These are phyloP conservation scores for Coelastrella sp. DNA, from an alignment of 139 green algal genomes.

Conservation along the genomic window DNA sequence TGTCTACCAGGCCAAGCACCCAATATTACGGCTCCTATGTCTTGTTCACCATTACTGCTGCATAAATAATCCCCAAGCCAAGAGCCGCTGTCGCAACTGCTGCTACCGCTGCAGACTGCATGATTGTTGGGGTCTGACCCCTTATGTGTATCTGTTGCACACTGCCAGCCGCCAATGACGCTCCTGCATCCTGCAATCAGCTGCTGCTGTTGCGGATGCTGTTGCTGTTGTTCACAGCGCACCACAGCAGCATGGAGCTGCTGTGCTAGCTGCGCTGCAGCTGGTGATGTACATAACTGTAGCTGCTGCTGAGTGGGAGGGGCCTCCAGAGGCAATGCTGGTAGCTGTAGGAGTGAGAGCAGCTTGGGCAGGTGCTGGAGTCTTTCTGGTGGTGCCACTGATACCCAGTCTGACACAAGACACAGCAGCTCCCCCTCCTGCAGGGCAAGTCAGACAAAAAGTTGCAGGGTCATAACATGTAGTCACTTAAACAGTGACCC, in stretches of 20 bases:
- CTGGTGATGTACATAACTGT: neutral
- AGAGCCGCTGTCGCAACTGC: slow-evolving; percentile 25
- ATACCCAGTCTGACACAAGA: slow-evolving; percentile 40
- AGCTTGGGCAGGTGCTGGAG: slow-evolving; percentile 27
- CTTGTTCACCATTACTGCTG: neutral
- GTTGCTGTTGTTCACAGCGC: neutral
- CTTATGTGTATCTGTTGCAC: too few species aligned
- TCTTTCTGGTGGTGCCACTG: slow-evolving; percentile 19
- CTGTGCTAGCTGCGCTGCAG: neutral
- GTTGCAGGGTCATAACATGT: neutral
- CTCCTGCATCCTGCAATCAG: neutral
- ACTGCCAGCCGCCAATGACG: neutral
- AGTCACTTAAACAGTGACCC: too few species aligned
- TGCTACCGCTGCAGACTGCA: slow-evolving; percentile 34
- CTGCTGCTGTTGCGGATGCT: slow-evolving; percentile 7
- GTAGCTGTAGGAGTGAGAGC: slow-evolving; percentile 29
- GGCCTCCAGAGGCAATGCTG: neutral
- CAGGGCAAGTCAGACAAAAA: neutral
- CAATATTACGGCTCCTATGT: slow-evolving; percentile 13
- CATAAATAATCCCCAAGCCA: neutral
- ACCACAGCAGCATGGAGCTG: slow-evolving; percentile 4
- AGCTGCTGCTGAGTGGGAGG: slow-evolving; percentile 28
- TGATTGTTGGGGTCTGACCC: too few species aligned
- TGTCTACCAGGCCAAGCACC: slow-evolving; percentile 24
- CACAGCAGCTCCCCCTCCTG: slow-evolving; percentile 41